Base-by-base conservation (phyloP, 2,329 filamentous ascomycete species). In the Chalara sp. region DNA sequence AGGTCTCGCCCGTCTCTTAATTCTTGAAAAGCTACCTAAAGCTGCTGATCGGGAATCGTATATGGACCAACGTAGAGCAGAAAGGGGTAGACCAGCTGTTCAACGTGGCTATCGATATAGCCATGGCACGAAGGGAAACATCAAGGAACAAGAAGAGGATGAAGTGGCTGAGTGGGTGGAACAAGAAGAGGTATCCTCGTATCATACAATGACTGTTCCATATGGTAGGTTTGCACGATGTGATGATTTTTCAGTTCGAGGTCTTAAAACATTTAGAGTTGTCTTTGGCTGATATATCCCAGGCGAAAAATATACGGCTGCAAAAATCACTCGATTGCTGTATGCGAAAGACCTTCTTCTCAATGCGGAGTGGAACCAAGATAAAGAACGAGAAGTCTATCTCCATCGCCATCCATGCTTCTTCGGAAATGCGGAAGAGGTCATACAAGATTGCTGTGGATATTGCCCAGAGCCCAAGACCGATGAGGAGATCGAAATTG, bases 391-490 rank as follows among this genome's bases (percentile, higher is more conserved):
- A n/a, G 73, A 83, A 30, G 84, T 91, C 1, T 81, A 88, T 54
- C 73, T 95, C 5, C 89, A 95, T 68, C 80, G 89, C 2, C 89
- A 95, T 61, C 89, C 89, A 3, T 87, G 86, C 10, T 95, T 95
- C 66, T 92, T 95, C 60, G 89, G 89, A 0, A 78, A 81, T 32
- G 81, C 85, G 5, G 73, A 84, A 50, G 85, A 93, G 67, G 79
- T 93, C 6, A 78, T 92, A 49, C 72, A 81, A 32, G 89, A 95
- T 63, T 95, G 89, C 65, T 95, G 89, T 63, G 88, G 87, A 8
- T 82, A 72, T 57, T 95, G 89, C 57, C 89, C 89, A 0, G 68
- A 76, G 44, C 80, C 89, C 0, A 65, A 73, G 5, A 91, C 85
- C 0, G 72, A 80, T 0, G 84, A 91, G 58, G 89, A 95, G 58